Evolutionary conservation across 1,139 yeast species (phyloP).

Genomic region (Debaryomycetaceae sp.): DNA sequence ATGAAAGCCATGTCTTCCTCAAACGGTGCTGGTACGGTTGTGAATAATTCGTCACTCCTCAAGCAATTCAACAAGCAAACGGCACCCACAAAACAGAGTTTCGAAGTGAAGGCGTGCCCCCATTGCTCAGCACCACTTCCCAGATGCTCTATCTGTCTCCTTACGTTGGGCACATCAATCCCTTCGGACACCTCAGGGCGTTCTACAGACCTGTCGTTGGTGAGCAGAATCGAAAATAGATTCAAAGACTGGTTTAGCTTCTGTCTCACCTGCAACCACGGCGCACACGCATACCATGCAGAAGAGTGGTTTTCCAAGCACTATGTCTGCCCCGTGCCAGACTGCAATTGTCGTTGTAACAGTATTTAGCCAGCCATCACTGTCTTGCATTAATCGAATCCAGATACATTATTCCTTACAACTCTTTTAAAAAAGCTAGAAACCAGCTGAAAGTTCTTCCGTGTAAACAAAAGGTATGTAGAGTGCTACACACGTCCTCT

Average conservation of each 20-base stretch:
- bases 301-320: conserved; percentile 93
- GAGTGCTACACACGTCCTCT: no score
- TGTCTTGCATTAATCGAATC: no score
- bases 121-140: conserved; percentile 91
- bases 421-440: no score
- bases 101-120: conserved; percentile 54
- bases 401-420: no score
- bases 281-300: conserved; percentile 93
- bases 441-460: no score
- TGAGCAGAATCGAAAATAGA: conserved; percentile 28
- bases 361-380: conserved; percentile 25
- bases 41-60: conserved; percentile 24
- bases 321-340: conserved; percentile 90
- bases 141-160: conserved; percentile 81
- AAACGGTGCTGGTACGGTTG: conserved; percentile 4
- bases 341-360: conserved; percentile 80
- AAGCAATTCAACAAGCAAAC: conserved; percentile 38
- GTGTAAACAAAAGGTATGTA: no score
- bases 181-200: conserved; percentile 33
- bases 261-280: conserved; percentile 88
- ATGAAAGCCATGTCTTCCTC: conserved; percentile 1
- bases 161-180: conserved; percentile 74
- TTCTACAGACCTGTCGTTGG: conserved; percentile 11
- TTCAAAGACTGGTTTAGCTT: conserved; percentile 81
- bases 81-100: conserved; percentile 14